phyloP scores from a whole-genome alignment of 768 basidiomycete species.

The Boletellus sp. region DNA sequence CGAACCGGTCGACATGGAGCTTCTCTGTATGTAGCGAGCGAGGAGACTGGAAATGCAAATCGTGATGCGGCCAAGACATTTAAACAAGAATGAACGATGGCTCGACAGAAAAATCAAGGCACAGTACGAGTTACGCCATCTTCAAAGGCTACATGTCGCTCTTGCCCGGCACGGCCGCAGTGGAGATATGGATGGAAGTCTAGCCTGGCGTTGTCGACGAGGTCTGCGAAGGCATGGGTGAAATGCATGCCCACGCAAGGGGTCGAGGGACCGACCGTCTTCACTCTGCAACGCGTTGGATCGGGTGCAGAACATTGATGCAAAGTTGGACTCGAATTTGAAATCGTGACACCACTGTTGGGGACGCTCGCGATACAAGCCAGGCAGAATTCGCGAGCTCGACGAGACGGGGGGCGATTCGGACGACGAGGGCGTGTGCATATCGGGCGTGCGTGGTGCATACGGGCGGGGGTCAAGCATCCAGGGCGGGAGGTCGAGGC shows the following conservation, averaged over 20 bases:
- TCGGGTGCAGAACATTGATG: slow-evolving; percentile 27
- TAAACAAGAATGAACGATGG: no score
- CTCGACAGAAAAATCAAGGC: slow-evolving; percentile 46
- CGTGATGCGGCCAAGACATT: no score
- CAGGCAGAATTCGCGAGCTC: slow-evolving; percentile 9
- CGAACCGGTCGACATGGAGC: no score
- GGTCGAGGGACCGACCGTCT: slow-evolving; percentile 17
- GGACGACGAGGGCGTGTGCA: slow-evolving; percentile 28
- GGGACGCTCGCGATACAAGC: slow-evolving; percentile 22
- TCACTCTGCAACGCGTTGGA: slow-evolving; percentile 9
- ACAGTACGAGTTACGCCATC: no score
- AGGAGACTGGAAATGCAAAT: no score
- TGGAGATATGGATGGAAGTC: slow-evolving; percentile 14
- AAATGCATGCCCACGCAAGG: neutral
- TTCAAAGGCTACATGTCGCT: no score
- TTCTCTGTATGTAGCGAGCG: no score
- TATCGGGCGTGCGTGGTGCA: slow-evolving; percentile 12
- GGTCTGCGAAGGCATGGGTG: slow-evolving; percentile 8
- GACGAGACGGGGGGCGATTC: slow-evolving; percentile 17
- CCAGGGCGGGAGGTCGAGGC: slow-evolving; percentile 13
- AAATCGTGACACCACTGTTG: slow-evolving; percentile 29
- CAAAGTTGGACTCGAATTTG: slow-evolving; percentile 29
- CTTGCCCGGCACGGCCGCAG: no score
- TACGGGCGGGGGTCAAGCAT: slow-evolving; percentile 20
- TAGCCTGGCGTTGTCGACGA: slow-evolving; percentile 7